These are phyloP conservation scores for Flaveria trinervia DNA, from an alignment of 129 eudicot species.

Conservation along the genomic window DNA sequence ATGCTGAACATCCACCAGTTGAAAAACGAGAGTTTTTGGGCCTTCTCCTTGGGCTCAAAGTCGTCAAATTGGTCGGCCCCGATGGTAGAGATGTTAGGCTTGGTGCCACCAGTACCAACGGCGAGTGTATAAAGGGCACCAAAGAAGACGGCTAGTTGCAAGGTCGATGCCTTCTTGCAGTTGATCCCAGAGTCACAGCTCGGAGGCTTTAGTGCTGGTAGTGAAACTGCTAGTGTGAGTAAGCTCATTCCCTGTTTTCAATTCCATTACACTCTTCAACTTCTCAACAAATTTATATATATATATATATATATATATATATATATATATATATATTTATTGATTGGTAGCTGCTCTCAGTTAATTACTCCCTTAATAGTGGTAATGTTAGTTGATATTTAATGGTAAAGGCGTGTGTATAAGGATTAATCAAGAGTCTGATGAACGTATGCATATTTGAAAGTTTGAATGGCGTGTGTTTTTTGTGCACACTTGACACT, in stretches of 20 bases:
- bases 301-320: no score
- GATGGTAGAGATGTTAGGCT: slow-evolving; percentile 60
- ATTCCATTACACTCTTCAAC: not conserved
- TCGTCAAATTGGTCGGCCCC: slow-evolving; percentile 69
- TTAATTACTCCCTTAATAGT: no score
- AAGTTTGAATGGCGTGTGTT: no score
- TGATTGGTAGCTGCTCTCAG: no score
- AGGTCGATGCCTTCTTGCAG: slow-evolving; percentile 44
- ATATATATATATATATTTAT: no score
- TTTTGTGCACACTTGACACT: no score
- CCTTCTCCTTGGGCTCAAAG: slow-evolving; percentile 53
- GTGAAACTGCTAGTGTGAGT: slow-evolving; percentile 52
- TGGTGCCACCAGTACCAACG: slow-evolving; percentile 57
- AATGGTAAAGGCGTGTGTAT: no score
- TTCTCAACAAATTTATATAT: not conserved
- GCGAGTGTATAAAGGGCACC: slow-evolving; percentile 53
- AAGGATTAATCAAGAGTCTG: no score
- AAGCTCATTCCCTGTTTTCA: slow-evolving; percentile 43
- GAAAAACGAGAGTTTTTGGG: slow-evolving; percentile 54
- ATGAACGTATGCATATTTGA: no score
- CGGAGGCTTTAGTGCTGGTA: slow-evolving; percentile 57
- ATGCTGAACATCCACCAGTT: slow-evolving; percentile 70
- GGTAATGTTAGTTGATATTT: no score
- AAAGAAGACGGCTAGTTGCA: slow-evolving; percentile 42
- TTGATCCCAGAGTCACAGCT: slow-evolving; percentile 35